Base-by-base conservation (phyloP, 2,329 filamentous ascomycete genomes). In the Didymella lethalis region DNA sequence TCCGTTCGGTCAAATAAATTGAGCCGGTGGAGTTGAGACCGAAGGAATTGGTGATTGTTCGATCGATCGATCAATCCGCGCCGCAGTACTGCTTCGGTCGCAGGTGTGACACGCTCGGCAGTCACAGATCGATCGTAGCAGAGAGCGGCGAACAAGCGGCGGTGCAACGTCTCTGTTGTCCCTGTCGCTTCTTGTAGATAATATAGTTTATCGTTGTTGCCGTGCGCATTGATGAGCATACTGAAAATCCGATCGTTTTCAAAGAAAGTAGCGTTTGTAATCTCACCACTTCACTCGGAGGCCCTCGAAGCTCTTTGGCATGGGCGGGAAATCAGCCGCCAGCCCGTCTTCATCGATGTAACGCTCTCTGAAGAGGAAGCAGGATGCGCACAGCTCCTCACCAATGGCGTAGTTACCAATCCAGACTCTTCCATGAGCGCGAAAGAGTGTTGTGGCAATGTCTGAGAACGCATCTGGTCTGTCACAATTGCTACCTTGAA, bases 371-470 rank as follows among this genome's bases (percentile, higher is more conserved):
- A 36, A 25, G 5, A 63, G 1, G 8, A 63, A 41, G 18, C 61
- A 63, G 20, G 54, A 48, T 7, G 57, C 43, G 23, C 57, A 63
- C 1, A 63, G 48, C 10, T 40, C 49, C 25, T 61, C 48, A 7
- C 44, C 48, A 4, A 56, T 45, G 6, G 44, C 36, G 25, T 60
- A 50, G 3, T 47, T n/a, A 36, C 48, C 41, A 4, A 63, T 48
- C 60, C 62, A 64, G 14, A 46, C 34, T 5, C 59, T 28, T 23
- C 62, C 62, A 14, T 64, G 60, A n/a, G 60, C 50, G 23, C 57
- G 48, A 43, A 59, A 64, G 2, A 64, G 54, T n/a, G 54, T 14
- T 4, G 51, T 57, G 8, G 62, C 62, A 14, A 63, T 49, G 2
- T 59, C 51, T 0, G 51, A 54, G 51, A 64, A 64, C 12, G 14